Evolutionary conservation across 805 yeast genomes (phyloP).

Genomic region (Candida taoyuanica): DNA sequence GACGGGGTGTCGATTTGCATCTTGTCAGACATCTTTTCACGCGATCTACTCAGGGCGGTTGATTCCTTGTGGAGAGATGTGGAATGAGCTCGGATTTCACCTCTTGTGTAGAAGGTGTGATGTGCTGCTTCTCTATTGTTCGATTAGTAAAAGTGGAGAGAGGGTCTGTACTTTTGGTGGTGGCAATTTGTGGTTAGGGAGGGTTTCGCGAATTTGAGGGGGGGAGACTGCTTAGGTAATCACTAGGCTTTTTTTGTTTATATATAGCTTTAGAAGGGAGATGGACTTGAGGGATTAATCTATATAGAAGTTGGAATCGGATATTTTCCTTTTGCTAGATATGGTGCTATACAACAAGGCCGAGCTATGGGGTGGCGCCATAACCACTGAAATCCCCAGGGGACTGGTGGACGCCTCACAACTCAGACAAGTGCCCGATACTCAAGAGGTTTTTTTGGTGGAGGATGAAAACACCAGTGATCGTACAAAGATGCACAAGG

Average conservation of each 20-base stretch:
- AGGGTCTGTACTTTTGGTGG: no score
- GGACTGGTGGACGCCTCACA: conserved; percentile 71
- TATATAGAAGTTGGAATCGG: no score
- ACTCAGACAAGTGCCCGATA: conserved; percentile 83
- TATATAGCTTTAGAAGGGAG: not conserved
- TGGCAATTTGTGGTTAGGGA: not conserved
- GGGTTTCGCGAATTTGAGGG: not conserved
- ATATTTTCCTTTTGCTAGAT: no score
- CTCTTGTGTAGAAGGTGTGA: no score
- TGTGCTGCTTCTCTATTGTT: not conserved
- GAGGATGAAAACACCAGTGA: conserved; percentile 29
- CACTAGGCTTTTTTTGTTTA: not conserved
- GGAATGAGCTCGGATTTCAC: no score
- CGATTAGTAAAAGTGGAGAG: not conserved
- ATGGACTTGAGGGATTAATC: not conserved
- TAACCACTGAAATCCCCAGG: conserved; percentile 52
- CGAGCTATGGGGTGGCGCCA: conserved; percentile 80
- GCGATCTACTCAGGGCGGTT: no score
- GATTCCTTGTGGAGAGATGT: no score
- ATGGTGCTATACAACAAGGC: conserved; percentile 5
- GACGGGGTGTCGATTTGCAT: conserved; percentile 41
- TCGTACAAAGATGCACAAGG: conserved; percentile 33
- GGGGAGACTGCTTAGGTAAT: not conserved
- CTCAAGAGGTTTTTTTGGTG: conserved; percentile 84
- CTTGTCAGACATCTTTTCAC: conserved; percentile 29